Percentiles rank a stretch among this genome's conserved stretches.
These are phyloP conservation scores for Calonectria crousiana DNA, from an alignment of 2,329 filamentous ascomycete species.

Conservation along the genomic window DNA sequence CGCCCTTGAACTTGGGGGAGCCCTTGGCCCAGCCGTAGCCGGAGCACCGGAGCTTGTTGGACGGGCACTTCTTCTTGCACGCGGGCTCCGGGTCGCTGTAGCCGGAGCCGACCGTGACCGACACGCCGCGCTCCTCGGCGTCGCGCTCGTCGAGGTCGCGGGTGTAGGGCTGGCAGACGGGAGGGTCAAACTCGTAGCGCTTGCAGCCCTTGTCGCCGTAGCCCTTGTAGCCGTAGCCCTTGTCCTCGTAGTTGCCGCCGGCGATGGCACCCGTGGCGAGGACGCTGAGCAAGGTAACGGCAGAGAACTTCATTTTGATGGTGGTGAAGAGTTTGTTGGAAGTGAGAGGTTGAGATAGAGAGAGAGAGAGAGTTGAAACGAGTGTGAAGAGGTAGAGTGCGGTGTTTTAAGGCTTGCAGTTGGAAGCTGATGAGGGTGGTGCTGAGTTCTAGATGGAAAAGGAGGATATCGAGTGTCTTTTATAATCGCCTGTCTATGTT, in stretches of 20 bases:
- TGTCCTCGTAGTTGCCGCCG: not conserved
- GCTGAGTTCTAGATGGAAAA: not conserved
- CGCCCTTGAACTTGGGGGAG: slow-evolving; percentile 26
- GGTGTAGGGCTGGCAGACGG: slow-evolving; percentile 17
- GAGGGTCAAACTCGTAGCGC: slow-evolving; percentile 22
- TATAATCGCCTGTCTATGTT: not conserved
- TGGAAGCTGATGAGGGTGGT: not conserved
- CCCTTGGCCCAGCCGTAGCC: slow-evolving; percentile 28
- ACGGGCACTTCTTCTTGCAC: slow-evolving; percentile 36
- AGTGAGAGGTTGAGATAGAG: not conserved
- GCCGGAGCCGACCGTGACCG: too few species aligned
- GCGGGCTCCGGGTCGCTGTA: not conserved
- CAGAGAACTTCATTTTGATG: not conserved
- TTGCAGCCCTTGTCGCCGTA: not conserved
- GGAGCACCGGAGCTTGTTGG: slow-evolving; percentile 34
- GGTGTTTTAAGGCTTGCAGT: not conserved
- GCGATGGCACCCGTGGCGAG: slow-evolving; percentile 33
- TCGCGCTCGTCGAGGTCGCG: slow-evolving; percentile 18
- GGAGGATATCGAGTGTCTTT: not conserved
- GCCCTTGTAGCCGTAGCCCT: too few species aligned
- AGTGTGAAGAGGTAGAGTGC: not conserved
- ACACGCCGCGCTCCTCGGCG: not conserved
- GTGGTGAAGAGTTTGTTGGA: not conserved
- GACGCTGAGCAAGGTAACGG: slow-evolving; percentile 20
- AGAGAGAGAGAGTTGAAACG: not conserved